Conservation (phyloP, 306 rosid species). For the Fragaria nilgerrensis region DNA sequence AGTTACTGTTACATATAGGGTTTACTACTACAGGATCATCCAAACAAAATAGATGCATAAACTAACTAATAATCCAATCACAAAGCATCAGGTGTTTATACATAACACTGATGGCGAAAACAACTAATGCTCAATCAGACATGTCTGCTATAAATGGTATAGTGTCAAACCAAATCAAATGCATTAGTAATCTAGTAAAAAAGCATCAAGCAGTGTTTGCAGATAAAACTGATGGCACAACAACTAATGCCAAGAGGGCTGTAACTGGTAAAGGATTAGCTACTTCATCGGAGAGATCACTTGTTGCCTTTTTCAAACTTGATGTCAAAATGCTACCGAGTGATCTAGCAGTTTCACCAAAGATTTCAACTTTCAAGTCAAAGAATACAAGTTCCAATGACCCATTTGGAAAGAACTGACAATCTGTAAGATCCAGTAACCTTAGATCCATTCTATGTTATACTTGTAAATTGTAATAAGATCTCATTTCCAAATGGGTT, state of each 20-base stretch:
- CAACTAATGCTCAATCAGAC: background rate
- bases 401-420: slow-evolving; percentile 4
- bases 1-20: background rate
- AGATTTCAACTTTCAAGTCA: background rate
- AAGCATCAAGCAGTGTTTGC: background rate
- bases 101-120: background rate
- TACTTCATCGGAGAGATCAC: background rate
- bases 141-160: background rate
- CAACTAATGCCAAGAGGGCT: background rate
- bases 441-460: background rate
- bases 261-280: background rate
- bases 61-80: background rate
- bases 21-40: background rate
- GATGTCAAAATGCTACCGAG: background rate
- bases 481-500: slow-evolving; percentile 32
- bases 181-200: background rate
- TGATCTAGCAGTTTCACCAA: slow-evolving; percentile 2
- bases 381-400: background rate
- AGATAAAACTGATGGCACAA: background rate
- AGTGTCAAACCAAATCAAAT: background rate
- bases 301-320: background rate
- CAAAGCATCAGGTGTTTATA: background rate
- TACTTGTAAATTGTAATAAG: slow-evolving; percentile 17
- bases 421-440: slow-evolving; percentile 29
- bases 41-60: background rate